Evolutionary conservation across 129 eudicot genomes (phyloP), one percentile per base, ranked within the genome.

Genomic region (Flaveria trinervia): DNA sequence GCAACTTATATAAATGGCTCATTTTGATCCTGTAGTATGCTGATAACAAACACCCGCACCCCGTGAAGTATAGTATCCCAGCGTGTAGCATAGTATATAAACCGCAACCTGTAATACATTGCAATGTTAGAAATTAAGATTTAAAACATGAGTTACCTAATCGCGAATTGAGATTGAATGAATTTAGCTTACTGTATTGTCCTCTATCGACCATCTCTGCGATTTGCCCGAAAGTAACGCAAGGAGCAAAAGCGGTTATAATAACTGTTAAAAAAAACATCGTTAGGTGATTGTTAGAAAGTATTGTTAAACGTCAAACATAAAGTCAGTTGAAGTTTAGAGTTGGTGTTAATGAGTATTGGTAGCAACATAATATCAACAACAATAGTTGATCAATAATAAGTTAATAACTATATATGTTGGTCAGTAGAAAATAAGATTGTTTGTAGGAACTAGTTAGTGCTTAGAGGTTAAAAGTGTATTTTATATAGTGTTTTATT

Each of bases 181-280:
- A 18, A 18, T 7, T 1, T 62, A 28, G 18, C 85, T 71, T 62
- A 82, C 85, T 77, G 4, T 65, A 28, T 68, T 72, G 77, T 30
- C 85, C 85, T 74, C 70, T 71, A 12, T 77, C 78, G 11, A 82
- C 75, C 77, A 82, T 82, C 66, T 82, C 85, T 43, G 85, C 85
- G 13, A 82, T 66, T 82, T 82, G 82, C 52, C 82, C 85, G 20
- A 71, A 82, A 2, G 85, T 82, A 64, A 77, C 74, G 20, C 85
- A 82, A 20, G 85, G 85, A 57, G 82, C 81, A 72, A 82, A 71
- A 43, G 73, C 71, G 41, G 78, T 77, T 55, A 82, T 82, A 20
- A 82, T 15, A 33, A 72, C 85, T 82, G 75, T 65, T n/a, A 14
- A 59, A 55, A 60, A n/a, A 64, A 5, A 12, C 22, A 36, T 75